Percentiles rank a stretch among this genome's conserved stretches.
Conservation (phyloP, 768 basidiomycete species). For the Lentinus brumalis region DNA sequence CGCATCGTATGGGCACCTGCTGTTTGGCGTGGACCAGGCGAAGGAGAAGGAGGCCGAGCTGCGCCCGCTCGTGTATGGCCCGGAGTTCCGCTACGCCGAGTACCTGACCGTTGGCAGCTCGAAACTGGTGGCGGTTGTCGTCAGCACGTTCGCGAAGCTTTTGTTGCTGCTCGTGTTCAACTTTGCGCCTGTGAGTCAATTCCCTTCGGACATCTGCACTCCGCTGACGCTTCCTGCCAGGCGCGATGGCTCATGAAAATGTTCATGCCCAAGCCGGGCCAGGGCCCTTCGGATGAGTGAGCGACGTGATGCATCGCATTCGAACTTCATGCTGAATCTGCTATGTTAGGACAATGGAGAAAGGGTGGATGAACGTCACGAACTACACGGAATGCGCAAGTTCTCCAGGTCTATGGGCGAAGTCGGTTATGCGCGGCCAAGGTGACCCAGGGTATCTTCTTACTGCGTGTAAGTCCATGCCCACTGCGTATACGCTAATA, state of each 20-base stretch:
- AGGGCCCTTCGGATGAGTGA: slow-evolving; percentile 68
- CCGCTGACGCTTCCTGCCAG: slow-evolving; percentile 34
- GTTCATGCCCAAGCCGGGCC: slow-evolving; percentile 53
- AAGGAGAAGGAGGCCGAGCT: slow-evolving; percentile 21
- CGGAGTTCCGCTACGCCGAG: slow-evolving; percentile 77
- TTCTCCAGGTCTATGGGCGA: slow-evolving; percentile 37
- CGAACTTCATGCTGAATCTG: not conserved
- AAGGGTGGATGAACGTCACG: slow-evolving; percentile 60
- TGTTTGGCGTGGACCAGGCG: not conserved
- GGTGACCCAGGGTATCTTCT: slow-evolving; percentile 71
- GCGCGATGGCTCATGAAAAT: slow-evolving; percentile 57
- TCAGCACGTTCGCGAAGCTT: slow-evolving; percentile 30
- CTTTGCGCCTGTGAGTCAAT: slow-evolving; percentile 31
- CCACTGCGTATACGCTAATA: slow-evolving; percentile 5
- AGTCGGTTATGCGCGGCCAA: slow-evolving; percentile 61
- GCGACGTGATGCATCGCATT: slow-evolving; percentile 25
- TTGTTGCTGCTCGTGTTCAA: slow-evolving; percentile 10
- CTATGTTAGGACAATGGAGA: slow-evolving; percentile 50
- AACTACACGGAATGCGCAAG: slow-evolving; percentile 71
- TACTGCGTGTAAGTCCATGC: slow-evolving; percentile 30
- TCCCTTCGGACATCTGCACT: not conserved
- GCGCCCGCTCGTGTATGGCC: slow-evolving; percentile 53
- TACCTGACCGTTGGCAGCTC: slow-evolving; percentile 43
- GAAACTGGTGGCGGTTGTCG: slow-evolving; percentile 41
- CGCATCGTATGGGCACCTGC: slow-evolving; percentile 11